Conservation (phyloP, 768 basidiomycete genomes). For the Piloderma croceum region DNA sequence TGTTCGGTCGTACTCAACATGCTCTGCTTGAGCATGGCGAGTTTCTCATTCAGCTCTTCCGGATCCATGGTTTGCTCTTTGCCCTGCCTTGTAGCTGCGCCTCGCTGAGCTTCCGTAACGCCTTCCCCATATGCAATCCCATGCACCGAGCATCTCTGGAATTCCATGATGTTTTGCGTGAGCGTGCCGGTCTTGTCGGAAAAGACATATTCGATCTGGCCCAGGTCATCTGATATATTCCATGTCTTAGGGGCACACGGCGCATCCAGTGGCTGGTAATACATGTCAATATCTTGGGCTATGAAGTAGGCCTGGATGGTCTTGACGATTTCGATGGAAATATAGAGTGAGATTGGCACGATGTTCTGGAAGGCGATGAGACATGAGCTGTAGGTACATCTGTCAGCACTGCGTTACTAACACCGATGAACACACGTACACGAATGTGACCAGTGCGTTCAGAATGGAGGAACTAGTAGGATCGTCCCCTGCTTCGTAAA, state of each 20-base stretch:
- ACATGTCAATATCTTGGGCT: slow-evolving; percentile 94
- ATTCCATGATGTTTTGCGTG: slow-evolving; percentile 98
- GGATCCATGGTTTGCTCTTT: slow-evolving; percentile 59
- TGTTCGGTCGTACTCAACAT: slow-evolving; percentile 77
- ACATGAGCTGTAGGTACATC: slow-evolving; percentile 54
- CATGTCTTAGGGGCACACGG: slow-evolving; percentile 94
- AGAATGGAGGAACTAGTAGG: slow-evolving; percentile 55
- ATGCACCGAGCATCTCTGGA: slow-evolving; percentile 88
- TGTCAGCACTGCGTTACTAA: not conserved
- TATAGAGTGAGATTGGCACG: slow-evolving; percentile 92
- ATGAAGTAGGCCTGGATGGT: slow-evolving; percentile 97
- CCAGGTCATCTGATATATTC: slow-evolving; percentile 98
- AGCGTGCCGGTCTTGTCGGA: slow-evolving; percentile 96
- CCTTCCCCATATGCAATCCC: slow-evolving; percentile 90
- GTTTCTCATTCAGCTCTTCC: slow-evolving; percentile 62
- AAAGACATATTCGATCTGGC: slow-evolving; percentile 94
- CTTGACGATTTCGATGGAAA: slow-evolving; percentile 97
- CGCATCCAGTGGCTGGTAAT: slow-evolving; percentile 81
- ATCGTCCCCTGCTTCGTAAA: slow-evolving; percentile 66
- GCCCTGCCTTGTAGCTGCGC: slow-evolving; percentile 82
- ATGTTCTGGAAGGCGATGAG: slow-evolving; percentile 98
- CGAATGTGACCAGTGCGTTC: slow-evolving; percentile 85
- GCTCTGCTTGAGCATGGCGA: slow-evolving; percentile 58
- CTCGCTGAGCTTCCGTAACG: slow-evolving; percentile 90
- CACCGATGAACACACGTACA: slow-evolving; percentile 46